phyloP scores from a whole-genome alignment of 2,329 filamentous ascomycete species.

The Dothideomycetes sp. region DNA sequence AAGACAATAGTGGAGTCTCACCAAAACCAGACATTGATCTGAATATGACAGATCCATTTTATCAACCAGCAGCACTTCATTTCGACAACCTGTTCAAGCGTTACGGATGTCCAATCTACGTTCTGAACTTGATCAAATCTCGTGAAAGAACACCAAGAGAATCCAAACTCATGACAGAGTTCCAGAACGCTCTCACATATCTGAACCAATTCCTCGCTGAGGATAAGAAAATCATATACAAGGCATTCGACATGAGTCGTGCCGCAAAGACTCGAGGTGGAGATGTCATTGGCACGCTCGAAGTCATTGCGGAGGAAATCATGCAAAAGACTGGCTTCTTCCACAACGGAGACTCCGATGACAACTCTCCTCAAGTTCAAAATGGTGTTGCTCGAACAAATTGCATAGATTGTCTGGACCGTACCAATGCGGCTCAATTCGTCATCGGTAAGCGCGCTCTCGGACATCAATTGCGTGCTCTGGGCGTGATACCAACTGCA shows the following conservation, averaged over 20 bases:
- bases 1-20: constrained; percentile 88
- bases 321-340: constrained; percentile 85
- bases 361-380: constrained; percentile 61
- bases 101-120: constrained; percentile 87
- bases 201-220: constrained; percentile 86
- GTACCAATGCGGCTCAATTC: constrained; percentile 95
- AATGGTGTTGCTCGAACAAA: constrained; percentile 93
- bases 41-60: constrained; percentile 93
- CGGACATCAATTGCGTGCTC: constrained; percentile 81
- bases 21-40: constrained; percentile 95
- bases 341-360: constrained; percentile 71
- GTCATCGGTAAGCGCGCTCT: constrained; percentile 93
- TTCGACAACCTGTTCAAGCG: constrained; percentile 91
- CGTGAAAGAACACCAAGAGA: constrained; percentile 83
- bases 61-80: constrained; percentile 82
- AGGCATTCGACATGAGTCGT: constrained; percentile 96
- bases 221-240: constrained; percentile 80
- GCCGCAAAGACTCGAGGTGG: constrained; percentile 84
- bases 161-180: constrained; percentile 81
- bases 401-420: constrained; percentile 94
- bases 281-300: constrained; percentile 87
- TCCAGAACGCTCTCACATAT: constrained; percentile 77
- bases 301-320: constrained; percentile 81
- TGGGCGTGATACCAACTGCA: constrained; percentile 74
- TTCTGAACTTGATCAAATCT: constrained; percentile 78